A percentile compares a stretch with the other conserved stretches of the same genome.
Evolutionary conservation across 1,284 basidiomycete genomes (phyloP).

Genomic region (Trichosporon sp.): DNA sequence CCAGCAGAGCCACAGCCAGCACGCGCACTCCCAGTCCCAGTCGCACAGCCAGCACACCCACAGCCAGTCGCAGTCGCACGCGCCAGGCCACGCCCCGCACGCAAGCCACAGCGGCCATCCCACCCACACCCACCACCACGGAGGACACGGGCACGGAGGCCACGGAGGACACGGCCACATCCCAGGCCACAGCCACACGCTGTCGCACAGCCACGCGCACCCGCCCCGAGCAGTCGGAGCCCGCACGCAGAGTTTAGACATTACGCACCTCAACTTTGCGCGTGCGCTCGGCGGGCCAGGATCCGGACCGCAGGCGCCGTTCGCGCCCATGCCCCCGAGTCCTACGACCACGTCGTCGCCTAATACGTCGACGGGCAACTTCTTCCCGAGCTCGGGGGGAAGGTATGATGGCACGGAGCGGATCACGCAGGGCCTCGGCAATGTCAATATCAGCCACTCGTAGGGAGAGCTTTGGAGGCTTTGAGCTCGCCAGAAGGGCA

Average conservation of each 20-base stretch:
- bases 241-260: slow-evolving; percentile 49
- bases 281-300: slow-evolving; percentile 21
- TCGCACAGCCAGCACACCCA: slow-evolving; percentile 15
- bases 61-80: too few relatives aligned
- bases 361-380: slow-evolving; percentile 33
- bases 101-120: slow-evolving; percentile 5
- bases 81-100: slow-evolving; percentile 7
- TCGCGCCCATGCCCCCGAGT: slow-evolving; percentile 29
- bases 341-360: slow-evolving; percentile 28
- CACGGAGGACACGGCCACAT: slow-evolving; percentile 4
- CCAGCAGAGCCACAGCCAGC: slow-evolving; percentile 4
- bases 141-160: slow-evolving; percentile 55
- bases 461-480: slow-evolving; percentile 1
- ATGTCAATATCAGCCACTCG: slow-evolving; percentile 30
- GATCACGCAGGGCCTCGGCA: slow-evolving; percentile 30
- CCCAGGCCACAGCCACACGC: slow-evolving; percentile 16
- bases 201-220: slow-evolving; percentile 26
- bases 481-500: too few relatives aligned
- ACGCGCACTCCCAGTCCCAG: too few relatives aligned
- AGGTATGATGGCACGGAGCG: slow-evolving; percentile 17
- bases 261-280: slow-evolving; percentile 46
- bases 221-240: slow-evolving; percentile 35
- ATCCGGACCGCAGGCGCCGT: slow-evolving; percentile 13
- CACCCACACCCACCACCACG: background rate
- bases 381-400: slow-evolving; percentile 25